These are phyloP conservation scores for Aspergillus brasiliensis DNA, from an alignment of 2,329 filamentous ascomycete genomes.

Conservation along the genomic window DNA sequence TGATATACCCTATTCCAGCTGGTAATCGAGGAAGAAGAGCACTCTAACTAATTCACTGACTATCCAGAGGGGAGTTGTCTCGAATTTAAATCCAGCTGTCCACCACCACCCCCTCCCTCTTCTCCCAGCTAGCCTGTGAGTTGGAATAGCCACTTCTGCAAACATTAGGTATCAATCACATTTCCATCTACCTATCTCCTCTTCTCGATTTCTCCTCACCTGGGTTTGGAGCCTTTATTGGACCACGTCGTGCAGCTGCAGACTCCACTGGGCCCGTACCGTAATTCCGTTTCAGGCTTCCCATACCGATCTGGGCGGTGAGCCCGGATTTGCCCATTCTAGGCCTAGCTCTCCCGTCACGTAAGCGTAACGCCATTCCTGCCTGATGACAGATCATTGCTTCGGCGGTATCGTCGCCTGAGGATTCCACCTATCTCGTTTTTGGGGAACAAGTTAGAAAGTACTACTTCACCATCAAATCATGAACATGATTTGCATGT, in stretches of 20 bases:
- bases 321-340: background rate
- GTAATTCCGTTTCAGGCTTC: background rate
- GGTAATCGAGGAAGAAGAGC: too few species aligned
- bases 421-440: background rate
- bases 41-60: too few species aligned
- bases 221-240: slow-evolving; percentile 15
- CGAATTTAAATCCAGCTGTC: slow-evolving; percentile 7
- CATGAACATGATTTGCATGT: background rate
- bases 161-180: slow-evolving; percentile 1
- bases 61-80: background rate
- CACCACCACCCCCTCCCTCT: background rate
- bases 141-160: background rate
- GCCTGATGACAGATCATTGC: slow-evolving; percentile 15
- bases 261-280: background rate
- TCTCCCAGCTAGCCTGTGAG: background rate
- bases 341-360: background rate
- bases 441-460: background rate
- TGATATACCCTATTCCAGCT: too few species aligned
- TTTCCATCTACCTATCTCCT: background rate
- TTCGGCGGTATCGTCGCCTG: slow-evolving; percentile 4
- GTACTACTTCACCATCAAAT: background rate
- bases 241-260: slow-evolving; percentile 23
- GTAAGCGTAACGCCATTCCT: slow-evolving; percentile 12
- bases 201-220: slow-evolving; percentile 12
- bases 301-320: background rate